Evolutionary conservation across 805 yeast genomes (phyloP), one percentile per base, ranked within the genome.

Genomic region (Cyberlindnera japonica): DNA sequence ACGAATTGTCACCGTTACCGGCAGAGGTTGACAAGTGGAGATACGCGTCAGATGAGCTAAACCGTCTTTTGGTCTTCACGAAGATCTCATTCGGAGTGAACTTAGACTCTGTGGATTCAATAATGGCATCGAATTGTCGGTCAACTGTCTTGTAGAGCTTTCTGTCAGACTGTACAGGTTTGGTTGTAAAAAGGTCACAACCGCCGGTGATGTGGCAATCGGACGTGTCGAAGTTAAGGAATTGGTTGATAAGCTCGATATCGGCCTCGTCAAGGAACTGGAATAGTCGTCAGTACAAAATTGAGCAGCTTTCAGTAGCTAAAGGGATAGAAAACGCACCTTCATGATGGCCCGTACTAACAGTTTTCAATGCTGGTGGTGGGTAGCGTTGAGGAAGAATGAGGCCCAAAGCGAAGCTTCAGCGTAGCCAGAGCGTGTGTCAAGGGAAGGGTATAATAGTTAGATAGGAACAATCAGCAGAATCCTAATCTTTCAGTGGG

Each of bases 211-310:
- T 79, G 51, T 74, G 81, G 55, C 84, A 77, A 51, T 84, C 95
- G 2, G 77, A 71, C 4, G 89, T 79, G 48, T 81, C 85, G 50
- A 87, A 88, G 49, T 81, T 79, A 41, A 93, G 75, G 40, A 87
- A 84, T 56, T 89, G 95, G 57, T 89, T 89, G 27, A 93, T 83
- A 51, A 83, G 73, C 61, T 89, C 97, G n/a, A 93, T 80, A 55
- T 90, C 96, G 28, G 88, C 82, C 57, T 84, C 93, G 60, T 93
- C 98, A 44, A 93, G 82, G 64, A 87, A 93, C 91, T 89, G 23
- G n/a, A n/a, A n/a, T n/a, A n/a, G n/a, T n/a, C n/a, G n/a, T n/a
- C 13, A 6, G 13, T 15, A 48, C 13, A n/a, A 13, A 12, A 12
- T 44, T 34, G 30, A 40, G 46, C 40, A 30, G 15, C 13, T 14